These are phyloP conservation scores for Aspergillus candidus DNA, from an alignment of 2,329 filamentous ascomycete species.

Conservation along the genomic window DNA sequence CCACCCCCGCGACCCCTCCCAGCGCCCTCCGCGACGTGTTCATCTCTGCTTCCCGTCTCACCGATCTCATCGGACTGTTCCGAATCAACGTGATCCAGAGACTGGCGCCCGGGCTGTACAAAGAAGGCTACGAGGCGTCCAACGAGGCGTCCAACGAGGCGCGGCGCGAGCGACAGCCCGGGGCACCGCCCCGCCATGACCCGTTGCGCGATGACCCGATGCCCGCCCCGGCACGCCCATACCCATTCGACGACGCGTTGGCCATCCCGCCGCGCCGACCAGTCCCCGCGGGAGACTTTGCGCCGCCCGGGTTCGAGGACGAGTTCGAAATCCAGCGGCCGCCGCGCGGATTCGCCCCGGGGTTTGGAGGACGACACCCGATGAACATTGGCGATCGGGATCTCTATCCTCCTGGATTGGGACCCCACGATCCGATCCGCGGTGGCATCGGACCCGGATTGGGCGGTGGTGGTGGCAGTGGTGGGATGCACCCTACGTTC, in stretches of 20 bases:
- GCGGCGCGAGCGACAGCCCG: conserved; percentile 37
- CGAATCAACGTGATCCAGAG: conserved; percentile 78
- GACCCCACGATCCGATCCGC: conserved; percentile 75
- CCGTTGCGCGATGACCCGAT: conserved; percentile 48
- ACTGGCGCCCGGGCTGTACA: conserved; percentile 68
- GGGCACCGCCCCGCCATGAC: conserved; percentile 38
- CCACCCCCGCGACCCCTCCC: conserved; percentile 29
- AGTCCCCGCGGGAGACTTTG: conserved; percentile 65
- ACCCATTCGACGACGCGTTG: conserved; percentile 63
- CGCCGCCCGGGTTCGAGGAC: conserved; percentile 88
- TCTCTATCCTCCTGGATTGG: conserved; percentile 77
- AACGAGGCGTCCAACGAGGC: conserved; percentile 52
- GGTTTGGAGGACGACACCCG: conserved; percentile 49
- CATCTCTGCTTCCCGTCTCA: conserved; percentile 64
- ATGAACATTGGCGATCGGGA: conserved; percentile 77
- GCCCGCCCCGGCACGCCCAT: conserved; percentile 59
- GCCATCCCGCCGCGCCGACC: conserved; percentile 55
- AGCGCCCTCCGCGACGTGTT: conserved; percentile 55
- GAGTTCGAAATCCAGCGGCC: conserved; percentile 76
- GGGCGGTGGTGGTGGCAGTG: conserved; percentile 60
- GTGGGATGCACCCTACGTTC: conserved; percentile 94
- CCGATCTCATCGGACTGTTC: conserved; percentile 64
- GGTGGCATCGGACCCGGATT: conserved; percentile 58
- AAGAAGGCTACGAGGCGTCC: conserved; percentile 68
- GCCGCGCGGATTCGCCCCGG: conserved; percentile 44